Evolutionary conservation across 2,329 filamentous ascomycete genomes (phyloP), one percentile per base, ranked within the genome.

Genomic region (Ceratocystiopsis brevicomis): DNA sequence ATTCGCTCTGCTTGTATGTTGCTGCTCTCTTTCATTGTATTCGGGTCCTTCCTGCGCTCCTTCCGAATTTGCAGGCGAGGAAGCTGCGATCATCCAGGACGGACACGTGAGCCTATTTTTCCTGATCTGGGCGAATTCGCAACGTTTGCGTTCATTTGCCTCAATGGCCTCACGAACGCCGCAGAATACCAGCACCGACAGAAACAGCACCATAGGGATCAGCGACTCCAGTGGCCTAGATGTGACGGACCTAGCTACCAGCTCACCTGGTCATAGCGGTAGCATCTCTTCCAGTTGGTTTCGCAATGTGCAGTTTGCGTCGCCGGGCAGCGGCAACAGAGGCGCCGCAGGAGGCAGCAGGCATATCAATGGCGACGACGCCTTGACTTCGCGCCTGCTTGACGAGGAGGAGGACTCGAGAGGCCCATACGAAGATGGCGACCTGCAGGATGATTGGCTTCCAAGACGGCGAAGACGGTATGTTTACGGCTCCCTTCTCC

Each of bases 241-340:
- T 6, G 25, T 30, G 25, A 30, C 25, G 25, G 25, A 30, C 25
- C 5, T 39, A 21, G 45, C 36, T 10, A 38, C 45, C 36, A 41
- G 39, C 30, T 46, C 46, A 15, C 44, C 38, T 3, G 40, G 38
- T 39, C 45, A n/a, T 14, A 19, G 44, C 9, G 42, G 41, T 39
- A 49, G 49, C 21, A 16, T 45, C 2, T 45, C 47, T 1, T 48
- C 48, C n/a, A 9, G 37, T 14, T 45, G 43, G 6, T 49, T 50
- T 10, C 47, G 46, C 21, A 43, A 43, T 15, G 45, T 47, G 6
- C 47, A 48, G 36, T 49, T 50, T 37, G 44, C 40, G 0, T 41
- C 41, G 1, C 25, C 33, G 8, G 32, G 17, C 2, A 11, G 19
- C 15, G 10, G 37, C 8, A 15, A 12, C 14, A 16, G 30, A 17